Base-by-base conservation (phyloP, 345 rosid species). In the Ceriops tagal region DNA sequence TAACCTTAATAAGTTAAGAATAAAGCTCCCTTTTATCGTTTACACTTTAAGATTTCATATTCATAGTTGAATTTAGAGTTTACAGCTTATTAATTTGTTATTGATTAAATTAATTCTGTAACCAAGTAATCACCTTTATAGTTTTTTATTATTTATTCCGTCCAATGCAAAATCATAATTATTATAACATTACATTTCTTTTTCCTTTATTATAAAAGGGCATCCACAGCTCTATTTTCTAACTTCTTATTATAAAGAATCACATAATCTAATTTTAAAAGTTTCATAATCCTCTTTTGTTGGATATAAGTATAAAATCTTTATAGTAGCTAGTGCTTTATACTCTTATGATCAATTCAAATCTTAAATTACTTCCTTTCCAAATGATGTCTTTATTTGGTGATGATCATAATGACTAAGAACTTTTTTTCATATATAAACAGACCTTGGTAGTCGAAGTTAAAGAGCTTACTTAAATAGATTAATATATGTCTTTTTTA, bases 391-490 rank as follows among this genome's bases (percentile, higher is more conserved):
- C 13, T 0, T n/a, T 2, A 60, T 20, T 60, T 28, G 0, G 35
- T 6, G 32, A 24, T 24, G 26, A 24, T 24, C 26, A 24, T 24
- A 24, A 31, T 59, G 1, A 43, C 13, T 5, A 28, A 0, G 4
- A 60, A 24, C 18, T 26, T 18, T 6, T 18, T 60, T 21, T 18
- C 16, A 5, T 30, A 32, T 1, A 30, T 18, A 4, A 22, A 34
- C 0, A 60, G 1, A 2, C 26, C 30, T 24, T 30, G 22, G 3
- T 18, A 6, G 0, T 3, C 1, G 2, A 0, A 4, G 1, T 10
- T 0, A 0, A 60, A 11, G 2, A 8, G 32, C 21, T 18, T 30
- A 0, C 64, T 60, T 8, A 60, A 10, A 30, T 31, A 60, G 4
- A 24, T 10, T 15, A 60, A 30, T 0, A 5, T 26, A 7, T 6